These are phyloP conservation scores for Globisporangium nagaii DNA, from an alignment of 352 stramenopile species.

Conservation along the genomic window DNA sequence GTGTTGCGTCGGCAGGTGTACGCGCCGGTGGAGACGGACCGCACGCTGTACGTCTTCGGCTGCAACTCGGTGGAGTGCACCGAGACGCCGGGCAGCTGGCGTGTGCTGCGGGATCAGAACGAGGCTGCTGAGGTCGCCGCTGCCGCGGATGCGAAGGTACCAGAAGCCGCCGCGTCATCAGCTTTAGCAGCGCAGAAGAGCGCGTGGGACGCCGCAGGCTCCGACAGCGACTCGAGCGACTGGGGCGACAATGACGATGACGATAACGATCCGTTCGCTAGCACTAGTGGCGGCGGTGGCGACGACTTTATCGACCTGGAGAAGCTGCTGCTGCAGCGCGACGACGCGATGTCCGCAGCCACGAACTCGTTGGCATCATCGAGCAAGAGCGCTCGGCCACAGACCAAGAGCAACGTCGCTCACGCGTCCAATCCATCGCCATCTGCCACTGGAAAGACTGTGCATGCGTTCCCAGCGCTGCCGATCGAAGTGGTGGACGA, in stretches of 20 bases:
- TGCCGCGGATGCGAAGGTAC: background rate
- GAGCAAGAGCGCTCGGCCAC: background rate
- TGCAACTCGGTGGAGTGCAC: slow-evolving; percentile 79
- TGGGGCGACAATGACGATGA: slow-evolving; percentile 65
- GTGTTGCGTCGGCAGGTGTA: slow-evolving; percentile 53
- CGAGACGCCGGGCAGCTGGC: slow-evolving; percentile 55
- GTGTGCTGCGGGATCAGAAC: slow-evolving; percentile 63
- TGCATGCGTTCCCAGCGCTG: slow-evolving; percentile 47
- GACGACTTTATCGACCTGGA: slow-evolving; percentile 51
- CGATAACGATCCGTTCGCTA: slow-evolving; percentile 11
- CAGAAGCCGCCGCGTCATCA: too few relatives aligned
- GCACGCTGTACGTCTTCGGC: slow-evolving; percentile 80
- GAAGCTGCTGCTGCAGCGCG: slow-evolving; percentile 54
- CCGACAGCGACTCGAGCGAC: slow-evolving; percentile 56
- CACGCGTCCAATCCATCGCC: too few relatives aligned
- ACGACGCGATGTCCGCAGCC: slow-evolving; percentile 49
- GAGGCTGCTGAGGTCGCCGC: slow-evolving; percentile 4
- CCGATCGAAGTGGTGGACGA: slow-evolving; percentile 74
- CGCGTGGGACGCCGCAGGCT: slow-evolving; percentile 14
- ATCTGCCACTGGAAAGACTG: background rate
- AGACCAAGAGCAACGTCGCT: background rate
- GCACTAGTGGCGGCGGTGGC: slow-evolving; percentile 5
- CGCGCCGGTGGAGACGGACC: slow-evolving; percentile 60
- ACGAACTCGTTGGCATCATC: slow-evolving; percentile 8
- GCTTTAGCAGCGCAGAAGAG: slow-evolving; percentile 15